These are phyloP conservation scores for Prunus mira DNA, from an alignment of 306 rosid genomes.

Conservation along the genomic window DNA sequence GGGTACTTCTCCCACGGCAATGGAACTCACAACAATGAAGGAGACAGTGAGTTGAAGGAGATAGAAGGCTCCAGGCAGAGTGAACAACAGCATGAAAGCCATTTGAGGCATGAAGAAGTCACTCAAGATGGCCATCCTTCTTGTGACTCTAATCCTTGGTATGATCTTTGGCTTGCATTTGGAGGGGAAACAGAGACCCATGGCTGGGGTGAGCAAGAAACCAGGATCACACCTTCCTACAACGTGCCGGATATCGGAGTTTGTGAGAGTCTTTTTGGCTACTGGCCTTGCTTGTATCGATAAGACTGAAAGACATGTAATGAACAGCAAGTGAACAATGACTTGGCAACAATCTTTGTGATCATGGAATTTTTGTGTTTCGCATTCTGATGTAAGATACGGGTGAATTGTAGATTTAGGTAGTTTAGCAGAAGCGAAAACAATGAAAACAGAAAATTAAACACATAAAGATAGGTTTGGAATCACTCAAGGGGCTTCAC, in stretches of 20 bases:
- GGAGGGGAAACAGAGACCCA: constrained; percentile 9
- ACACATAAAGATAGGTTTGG: too few relatives aligned
- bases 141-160: constrained; percentile 23
- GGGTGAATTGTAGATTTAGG: too few relatives aligned
- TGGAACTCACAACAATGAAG: constrained; percentile 11
- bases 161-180: constrained; percentile 17
- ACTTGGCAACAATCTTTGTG: neutral
- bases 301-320: neutral
- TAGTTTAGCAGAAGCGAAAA: too few relatives aligned
- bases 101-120: constrained; percentile 11
- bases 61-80: neutral
- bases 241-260: constrained; percentile 13
- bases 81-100: constrained; percentile 1
- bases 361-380: neutral
- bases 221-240: neutral
- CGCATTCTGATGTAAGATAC: neutral
- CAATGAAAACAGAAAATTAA: too few relatives aligned
- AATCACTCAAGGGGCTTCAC: too few relatives aligned
- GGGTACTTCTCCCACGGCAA: constrained; percentile 9
- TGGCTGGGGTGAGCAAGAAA: constrained; percentile 11
- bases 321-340: neutral
- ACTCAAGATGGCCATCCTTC: constrained; percentile 4
- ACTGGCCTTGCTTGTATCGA: constrained; percentile 39
- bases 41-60: constrained; percentile 5
- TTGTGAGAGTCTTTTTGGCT: constrained; percentile 29